Conservation (phyloP, 495 filamentous ascomycete species). For the Aspergillus steynii region DNA sequence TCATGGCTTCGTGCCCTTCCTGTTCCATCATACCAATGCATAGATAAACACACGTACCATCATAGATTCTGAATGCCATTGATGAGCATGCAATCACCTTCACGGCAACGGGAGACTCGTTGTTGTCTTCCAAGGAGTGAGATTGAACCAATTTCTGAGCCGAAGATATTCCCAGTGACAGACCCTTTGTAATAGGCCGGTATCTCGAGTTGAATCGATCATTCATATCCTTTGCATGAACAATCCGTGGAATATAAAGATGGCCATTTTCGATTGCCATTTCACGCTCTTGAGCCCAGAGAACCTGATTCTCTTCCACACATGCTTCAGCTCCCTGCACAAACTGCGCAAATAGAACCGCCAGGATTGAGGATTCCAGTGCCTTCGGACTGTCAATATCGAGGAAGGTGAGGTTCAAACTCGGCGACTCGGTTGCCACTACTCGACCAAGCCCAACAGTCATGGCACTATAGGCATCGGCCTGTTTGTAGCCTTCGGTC, state of each 20-base stretch:
- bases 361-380: background rate
- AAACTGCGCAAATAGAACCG: background rate
- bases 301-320: background rate
- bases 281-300: background rate
- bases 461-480: slow-evolving; percentile 32
- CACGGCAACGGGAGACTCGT: background rate
- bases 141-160: background rate
- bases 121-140: background rate
- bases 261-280: background rate
- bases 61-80: background rate
- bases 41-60: background rate
- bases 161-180: background rate
- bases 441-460: slow-evolving; percentile 37
- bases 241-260: background rate
- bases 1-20: background rate
- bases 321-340: background rate
- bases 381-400: slow-evolving; percentile 20
- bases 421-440: slow-evolving; percentile 18
- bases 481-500: slow-evolving; percentile 18
- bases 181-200: background rate
- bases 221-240: background rate
- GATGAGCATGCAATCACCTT: background rate
- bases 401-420: slow-evolving; percentile 28
- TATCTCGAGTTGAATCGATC: background rate
- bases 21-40: background rate